Evolutionary conservation across 805 yeast genomes (phyloP).

Genomic region (Metschnikowia bowlesiae): DNA sequence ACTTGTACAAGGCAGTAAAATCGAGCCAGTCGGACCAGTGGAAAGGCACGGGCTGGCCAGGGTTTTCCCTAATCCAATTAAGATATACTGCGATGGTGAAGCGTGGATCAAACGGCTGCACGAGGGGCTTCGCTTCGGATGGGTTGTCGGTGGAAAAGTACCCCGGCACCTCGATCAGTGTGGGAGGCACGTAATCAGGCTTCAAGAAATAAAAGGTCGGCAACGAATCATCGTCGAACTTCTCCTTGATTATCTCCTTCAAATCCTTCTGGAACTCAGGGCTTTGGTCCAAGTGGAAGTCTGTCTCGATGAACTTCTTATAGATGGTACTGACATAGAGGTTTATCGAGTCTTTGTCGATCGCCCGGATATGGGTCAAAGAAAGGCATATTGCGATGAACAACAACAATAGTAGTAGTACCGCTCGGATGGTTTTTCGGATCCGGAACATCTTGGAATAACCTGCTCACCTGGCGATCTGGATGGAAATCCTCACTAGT

Average conservation of each 20-base stretch:
- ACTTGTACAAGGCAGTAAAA: slow-evolving; percentile 9
- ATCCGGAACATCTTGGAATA: neutral
- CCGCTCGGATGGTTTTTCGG: neutral
- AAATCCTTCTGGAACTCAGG: neutral
- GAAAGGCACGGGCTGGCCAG: slow-evolving; percentile 13
- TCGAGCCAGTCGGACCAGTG: slow-evolving; percentile 21
- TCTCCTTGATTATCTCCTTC: slow-evolving; percentile 1
- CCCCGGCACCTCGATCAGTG: slow-evolving; percentile 4
- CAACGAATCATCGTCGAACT: slow-evolving; percentile 2
- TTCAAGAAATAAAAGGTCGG: slow-evolving; percentile 5
- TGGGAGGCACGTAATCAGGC: slow-evolving; percentile 7
- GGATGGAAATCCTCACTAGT: too few species aligned
- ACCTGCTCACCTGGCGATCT: too few species aligned
- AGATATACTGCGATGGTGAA: slow-evolving; percentile 19
- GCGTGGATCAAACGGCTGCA: slow-evolving; percentile 20
- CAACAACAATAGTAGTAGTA: neutral
- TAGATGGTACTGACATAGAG: slow-evolving; percentile 1
- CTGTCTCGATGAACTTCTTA: neutral
- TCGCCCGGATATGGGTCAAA: neutral
- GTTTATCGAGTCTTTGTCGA: neutral
- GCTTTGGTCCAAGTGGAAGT: slow-evolving; percentile 4
- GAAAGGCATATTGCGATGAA: neutral
- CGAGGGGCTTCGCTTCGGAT: slow-evolving; percentile 2
- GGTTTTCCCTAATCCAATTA: slow-evolving; percentile 8
- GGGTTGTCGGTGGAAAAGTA: neutral